Evolutionary conservation across 208 protist genomes (phyloP).

Genomic region (Plasmodiophora brassicae): DNA sequence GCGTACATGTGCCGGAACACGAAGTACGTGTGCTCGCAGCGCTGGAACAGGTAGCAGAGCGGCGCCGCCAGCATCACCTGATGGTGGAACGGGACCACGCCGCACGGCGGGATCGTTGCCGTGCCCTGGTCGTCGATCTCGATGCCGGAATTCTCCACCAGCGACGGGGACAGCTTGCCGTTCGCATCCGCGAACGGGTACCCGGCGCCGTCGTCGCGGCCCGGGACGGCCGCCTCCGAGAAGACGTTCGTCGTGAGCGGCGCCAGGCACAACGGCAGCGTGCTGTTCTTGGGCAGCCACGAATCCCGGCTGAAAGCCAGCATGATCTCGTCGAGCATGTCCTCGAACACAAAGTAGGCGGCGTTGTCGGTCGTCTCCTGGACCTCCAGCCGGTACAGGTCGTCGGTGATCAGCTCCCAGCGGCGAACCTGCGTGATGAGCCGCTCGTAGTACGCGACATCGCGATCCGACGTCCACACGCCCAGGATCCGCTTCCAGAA

Average conservation of each 20-base stretch:
- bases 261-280: not conserved
- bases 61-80: slow-evolving; percentile 35
- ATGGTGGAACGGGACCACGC: slow-evolving; percentile 39
- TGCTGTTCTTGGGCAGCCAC: not conserved
- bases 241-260: not conserved
- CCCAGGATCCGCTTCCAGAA: slow-evolving; percentile 36
- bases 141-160: not conserved
- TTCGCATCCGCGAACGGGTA: not conserved
- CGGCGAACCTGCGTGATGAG: slow-evolving; percentile 10
- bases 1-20: slow-evolving; percentile 26
- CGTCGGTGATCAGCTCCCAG: slow-evolving; percentile 41
- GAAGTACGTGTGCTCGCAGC: slow-evolving; percentile 37
- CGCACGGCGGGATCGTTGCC: slow-evolving; percentile 22
- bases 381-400: slow-evolving; percentile 38
- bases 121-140: not conserved
- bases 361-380: slow-evolving; percentile 47
- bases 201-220: not conserved
- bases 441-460: slow-evolving; percentile 20
- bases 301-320: slow-evolving; percentile 28
- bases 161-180: not conserved
- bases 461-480: not conserved
- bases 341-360: slow-evolving; percentile 40
- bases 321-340: slow-evolving; percentile 38
- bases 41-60: slow-evolving; percentile 36
- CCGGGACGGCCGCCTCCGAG: not conserved